A percentile compares a stretch with the other conserved stretches of the same genome.
Conservation (phyloP, 2,329 filamentous ascomycete species). For the Cercospora sp. region DNA sequence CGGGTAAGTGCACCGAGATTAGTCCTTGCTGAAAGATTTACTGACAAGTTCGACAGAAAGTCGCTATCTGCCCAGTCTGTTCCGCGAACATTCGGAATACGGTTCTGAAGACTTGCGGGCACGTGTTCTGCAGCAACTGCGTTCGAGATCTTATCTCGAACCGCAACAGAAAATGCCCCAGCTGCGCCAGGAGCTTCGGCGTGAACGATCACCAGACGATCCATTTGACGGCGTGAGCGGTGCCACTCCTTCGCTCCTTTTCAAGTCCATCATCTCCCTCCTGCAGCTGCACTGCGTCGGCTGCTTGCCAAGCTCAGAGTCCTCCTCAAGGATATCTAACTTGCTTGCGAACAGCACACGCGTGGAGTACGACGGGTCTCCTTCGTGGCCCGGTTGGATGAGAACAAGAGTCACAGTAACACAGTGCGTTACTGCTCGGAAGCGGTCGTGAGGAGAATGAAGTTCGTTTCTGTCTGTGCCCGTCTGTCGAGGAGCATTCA, state of each 20-base stretch:
- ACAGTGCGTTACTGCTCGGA: not conserved
- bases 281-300: not conserved
- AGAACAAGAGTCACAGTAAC: not conserved
- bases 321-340: not conserved
- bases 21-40: not conserved
- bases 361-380: not conserved
- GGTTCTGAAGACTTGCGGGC: conserved; percentile 87
- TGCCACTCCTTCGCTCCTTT: not conserved
- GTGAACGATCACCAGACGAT: conserved; percentile 79
- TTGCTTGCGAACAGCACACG: not conserved
- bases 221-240: conserved; percentile 26
- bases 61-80: conserved; percentile 89
- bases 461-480: conserved; percentile 13
- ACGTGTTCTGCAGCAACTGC: conserved; percentile 89
- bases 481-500: not conserved
- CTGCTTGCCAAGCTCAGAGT: not conserved
- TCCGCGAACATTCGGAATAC: conserved; percentile 93
- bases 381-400: not conserved
- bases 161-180: conserved; percentile 91
- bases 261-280: not conserved
- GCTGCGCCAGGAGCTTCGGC: conserved; percentile 89
- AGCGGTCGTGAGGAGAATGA: not conserved
- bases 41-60: conserved; percentile 46
- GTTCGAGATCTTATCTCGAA: conserved; percentile 86
- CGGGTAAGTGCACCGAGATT: conserved; percentile 59